phyloP scores from a whole-genome alignment of 2,329 filamentous ascomycete species.

The Penicillium olsonii region DNA sequence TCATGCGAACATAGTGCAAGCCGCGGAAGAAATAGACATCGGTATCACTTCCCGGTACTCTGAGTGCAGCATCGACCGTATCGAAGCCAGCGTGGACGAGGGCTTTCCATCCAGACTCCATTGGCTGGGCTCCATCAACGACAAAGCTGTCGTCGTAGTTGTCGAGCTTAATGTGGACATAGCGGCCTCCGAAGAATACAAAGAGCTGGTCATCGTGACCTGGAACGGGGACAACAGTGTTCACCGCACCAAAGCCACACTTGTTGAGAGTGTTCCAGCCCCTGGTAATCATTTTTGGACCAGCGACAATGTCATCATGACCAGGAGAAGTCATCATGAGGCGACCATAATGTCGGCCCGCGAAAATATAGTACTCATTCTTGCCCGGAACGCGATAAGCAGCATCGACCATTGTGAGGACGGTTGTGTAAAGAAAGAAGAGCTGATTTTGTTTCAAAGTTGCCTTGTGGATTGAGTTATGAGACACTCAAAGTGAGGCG shows the following conservation, averaged over 20 bases:
- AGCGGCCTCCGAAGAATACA: slow-evolving; percentile 3
- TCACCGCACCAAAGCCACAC: neutral
- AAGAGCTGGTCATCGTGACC: neutral
- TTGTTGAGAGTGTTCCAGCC: neutral
- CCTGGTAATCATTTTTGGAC: neutral
- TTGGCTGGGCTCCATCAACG: neutral
- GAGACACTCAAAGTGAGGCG: too few species aligned
- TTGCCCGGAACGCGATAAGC: slow-evolving; percentile 1
- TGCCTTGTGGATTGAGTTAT: too few species aligned
- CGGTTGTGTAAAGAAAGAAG: neutral
- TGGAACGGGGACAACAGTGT: neutral
- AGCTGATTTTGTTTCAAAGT: neutral
- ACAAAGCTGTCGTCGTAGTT: slow-evolving; percentile 4
- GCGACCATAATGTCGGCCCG: slow-evolving; percentile 2
- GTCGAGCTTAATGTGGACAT: slow-evolving; percentile 1
- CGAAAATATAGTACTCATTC: neutral
- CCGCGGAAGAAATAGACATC: slow-evolving; percentile 4
- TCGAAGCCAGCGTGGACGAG: neutral
- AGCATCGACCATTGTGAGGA: slow-evolving; percentile 3
- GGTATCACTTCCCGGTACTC: neutral
- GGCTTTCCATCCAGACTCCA: slow-evolving; percentile 1
- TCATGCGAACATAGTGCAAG: slow-evolving; percentile 3
- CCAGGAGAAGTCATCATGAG: neutral
- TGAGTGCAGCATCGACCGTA: slow-evolving; percentile 1
- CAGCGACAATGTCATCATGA: neutral